Conservation (phyloP, 768 basidiomycete species). For the Boletus rufocinnamomeus region DNA sequence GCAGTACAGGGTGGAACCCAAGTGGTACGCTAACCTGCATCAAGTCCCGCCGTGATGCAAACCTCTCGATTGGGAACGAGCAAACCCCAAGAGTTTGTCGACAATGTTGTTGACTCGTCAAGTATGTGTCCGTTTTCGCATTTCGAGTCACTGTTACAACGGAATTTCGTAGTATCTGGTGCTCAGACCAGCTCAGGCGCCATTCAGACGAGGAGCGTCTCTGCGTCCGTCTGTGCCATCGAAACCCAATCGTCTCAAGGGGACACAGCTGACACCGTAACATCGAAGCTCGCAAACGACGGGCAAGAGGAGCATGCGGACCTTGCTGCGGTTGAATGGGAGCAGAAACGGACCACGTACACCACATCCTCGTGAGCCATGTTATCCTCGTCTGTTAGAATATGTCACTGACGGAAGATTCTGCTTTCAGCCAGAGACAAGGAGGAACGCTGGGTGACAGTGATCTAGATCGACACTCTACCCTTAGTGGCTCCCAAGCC, state of each 20-base stretch:
- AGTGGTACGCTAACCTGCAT: neutral
- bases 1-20: neutral
- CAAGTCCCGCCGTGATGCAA: neutral
- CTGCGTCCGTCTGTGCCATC: neutral
- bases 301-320: neutral
- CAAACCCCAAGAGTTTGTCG: neutral
- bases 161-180: neutral
- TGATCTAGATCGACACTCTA: neutral
- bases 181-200: neutral
- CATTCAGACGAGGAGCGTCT: neutral
- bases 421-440: neutral
- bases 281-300: neutral
- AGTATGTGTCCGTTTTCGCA: neutral
- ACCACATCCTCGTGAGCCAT: neutral
- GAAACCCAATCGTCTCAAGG: neutral
- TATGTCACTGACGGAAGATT: neutral
- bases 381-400: neutral
- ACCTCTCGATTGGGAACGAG: neutral
- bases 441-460: neutral
- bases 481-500: neutral
- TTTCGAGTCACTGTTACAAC: neutral
- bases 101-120: neutral
- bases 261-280: neutral
- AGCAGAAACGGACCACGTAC: neutral
- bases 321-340: neutral